Conservation (phyloP, 2,329 filamentous ascomycete species). For the Colletotrichum paranaense region DNA sequence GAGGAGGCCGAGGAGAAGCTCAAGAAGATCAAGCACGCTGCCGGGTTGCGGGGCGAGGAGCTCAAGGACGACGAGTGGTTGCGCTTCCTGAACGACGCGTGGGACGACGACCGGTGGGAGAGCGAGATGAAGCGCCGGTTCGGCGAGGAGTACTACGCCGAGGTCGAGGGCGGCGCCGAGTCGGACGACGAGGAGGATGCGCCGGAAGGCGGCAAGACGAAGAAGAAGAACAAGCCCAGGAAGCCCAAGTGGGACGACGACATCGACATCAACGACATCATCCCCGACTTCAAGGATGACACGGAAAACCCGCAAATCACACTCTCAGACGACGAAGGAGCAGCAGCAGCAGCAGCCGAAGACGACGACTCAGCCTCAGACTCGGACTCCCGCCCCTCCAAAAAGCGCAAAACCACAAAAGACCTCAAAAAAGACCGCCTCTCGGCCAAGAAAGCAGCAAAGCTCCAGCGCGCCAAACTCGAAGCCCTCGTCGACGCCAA, state of each 20-base stretch:
- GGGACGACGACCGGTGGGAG: conserved; percentile 92
- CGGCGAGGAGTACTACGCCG: conserved; percentile 89
- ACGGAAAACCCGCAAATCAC: conserved; percentile 62
- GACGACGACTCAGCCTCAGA: conserved; percentile 51
- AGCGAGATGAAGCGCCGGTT: conserved; percentile 89
- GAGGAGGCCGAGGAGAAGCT: conserved; percentile 92
- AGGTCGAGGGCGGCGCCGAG: conserved; percentile 73
- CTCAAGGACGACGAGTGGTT: conserved; percentile 84
- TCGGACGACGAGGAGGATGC: conserved; percentile 66
- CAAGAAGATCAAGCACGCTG: conserved; percentile 87
- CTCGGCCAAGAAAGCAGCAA: conserved; percentile 76
- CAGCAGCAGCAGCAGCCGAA: conserved; percentile 50
- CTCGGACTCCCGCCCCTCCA: conserved; percentile 56
- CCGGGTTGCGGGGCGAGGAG: conserved; percentile 77
- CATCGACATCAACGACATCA: conserved; percentile 93
- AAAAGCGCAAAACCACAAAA: conserved; percentile 70
- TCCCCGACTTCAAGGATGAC: conserved; percentile 86
- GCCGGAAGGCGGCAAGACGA: conserved; percentile 55
- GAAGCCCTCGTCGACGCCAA: conserved; percentile 87
- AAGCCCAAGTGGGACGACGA: conserved; percentile 97
- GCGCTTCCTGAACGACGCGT: conserved; percentile 85
- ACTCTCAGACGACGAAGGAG: conserved; percentile 65
- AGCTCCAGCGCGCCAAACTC: conserved; percentile 83
- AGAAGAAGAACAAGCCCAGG: conserved; percentile 73
- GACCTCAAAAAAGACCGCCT: conserved; percentile 69